These are phyloP conservation scores for Colletotrichum sansevieriae DNA, from an alignment of 2,329 filamentous ascomycete species.

Conservation along the genomic window DNA sequence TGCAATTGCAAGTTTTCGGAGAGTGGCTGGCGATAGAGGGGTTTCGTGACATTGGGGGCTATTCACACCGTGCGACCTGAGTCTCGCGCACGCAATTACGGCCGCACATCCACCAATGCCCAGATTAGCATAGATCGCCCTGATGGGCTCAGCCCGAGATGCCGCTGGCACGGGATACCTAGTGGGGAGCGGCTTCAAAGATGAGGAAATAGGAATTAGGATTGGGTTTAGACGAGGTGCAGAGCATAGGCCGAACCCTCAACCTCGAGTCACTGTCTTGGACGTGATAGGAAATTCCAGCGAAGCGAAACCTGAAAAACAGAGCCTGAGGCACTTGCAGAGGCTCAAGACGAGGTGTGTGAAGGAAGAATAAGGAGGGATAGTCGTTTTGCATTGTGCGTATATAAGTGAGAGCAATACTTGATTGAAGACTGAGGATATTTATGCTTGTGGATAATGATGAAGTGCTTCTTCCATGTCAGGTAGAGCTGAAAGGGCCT, in stretches of 20 bases:
- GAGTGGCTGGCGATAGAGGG: slow-evolving; percentile 3
- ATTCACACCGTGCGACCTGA: slow-evolving; percentile 10
- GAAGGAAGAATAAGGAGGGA: too few relatives aligned
- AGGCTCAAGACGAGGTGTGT: too few relatives aligned
- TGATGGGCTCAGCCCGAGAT: slow-evolving; percentile 27
- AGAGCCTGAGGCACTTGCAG: background rate
- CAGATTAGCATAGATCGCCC: slow-evolving; percentile 23
- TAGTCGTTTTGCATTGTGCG: too few relatives aligned
- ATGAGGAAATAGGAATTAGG: slow-evolving; percentile 36
- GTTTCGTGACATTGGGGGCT: slow-evolving; percentile 22
- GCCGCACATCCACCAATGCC: slow-evolving; percentile 21
- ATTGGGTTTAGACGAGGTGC: background rate
- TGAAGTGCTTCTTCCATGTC: background rate
- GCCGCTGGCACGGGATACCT: slow-evolving; percentile 19
- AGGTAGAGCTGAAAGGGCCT: background rate
- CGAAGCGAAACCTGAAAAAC: slow-evolving; percentile 8
- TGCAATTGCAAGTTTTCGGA: background rate
- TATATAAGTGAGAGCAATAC: too few relatives aligned
- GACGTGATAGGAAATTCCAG: background rate
- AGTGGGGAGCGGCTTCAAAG: slow-evolving; percentile 15
- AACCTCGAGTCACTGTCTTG: background rate
- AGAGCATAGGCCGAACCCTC: background rate
- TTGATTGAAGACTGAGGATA: too few relatives aligned
- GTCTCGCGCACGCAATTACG: slow-evolving; percentile 21
- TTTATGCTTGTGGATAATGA: background rate